phyloP scores from a whole-genome alignment of 164 flowering plant genomes.

The Vitis amurensis region DNA sequence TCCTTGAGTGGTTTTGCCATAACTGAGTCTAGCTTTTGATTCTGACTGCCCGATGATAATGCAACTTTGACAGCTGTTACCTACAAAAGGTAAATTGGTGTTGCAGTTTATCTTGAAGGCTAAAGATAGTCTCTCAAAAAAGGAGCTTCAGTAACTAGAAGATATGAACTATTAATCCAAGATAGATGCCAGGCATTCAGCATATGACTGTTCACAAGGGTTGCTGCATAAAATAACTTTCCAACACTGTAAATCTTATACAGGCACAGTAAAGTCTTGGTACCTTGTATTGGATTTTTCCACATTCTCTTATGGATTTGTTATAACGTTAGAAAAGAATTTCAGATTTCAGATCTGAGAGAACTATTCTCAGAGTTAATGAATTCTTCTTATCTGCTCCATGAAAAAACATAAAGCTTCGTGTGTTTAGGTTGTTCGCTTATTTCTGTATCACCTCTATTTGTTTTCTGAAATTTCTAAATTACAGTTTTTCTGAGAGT shows the following conservation, averaged over 20 bases:
- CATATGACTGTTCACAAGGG: not conserved
- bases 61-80: slow-evolving; percentile 93
- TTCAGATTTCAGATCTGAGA: not conserved
- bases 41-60: slow-evolving; percentile 72
- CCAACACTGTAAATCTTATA: no score
- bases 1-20: slow-evolving; percentile 79
- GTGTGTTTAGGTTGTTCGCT: not conserved
- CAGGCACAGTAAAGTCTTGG: no score
- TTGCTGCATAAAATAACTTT: not conserved
- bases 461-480: no score
- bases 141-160: not conserved
- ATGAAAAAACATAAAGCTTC: not conserved
- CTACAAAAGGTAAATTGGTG: slow-evolving; percentile 32
- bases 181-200: not conserved
- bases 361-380: not conserved
- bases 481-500: not conserved
- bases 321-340: not conserved
- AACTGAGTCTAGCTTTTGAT: slow-evolving; percentile 53
- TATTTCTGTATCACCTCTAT: not conserved
- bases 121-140: not conserved
- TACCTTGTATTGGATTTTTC: no score
- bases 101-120: no score
- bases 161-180: not conserved
- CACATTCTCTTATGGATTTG: no score
- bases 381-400: slow-evolving; percentile 1